Evolutionary conservation across 129 eudicot genomes (phyloP), one percentile per base, ranked within the genome.

Genomic region (sunflower (Helianthus annuus)): DNA sequence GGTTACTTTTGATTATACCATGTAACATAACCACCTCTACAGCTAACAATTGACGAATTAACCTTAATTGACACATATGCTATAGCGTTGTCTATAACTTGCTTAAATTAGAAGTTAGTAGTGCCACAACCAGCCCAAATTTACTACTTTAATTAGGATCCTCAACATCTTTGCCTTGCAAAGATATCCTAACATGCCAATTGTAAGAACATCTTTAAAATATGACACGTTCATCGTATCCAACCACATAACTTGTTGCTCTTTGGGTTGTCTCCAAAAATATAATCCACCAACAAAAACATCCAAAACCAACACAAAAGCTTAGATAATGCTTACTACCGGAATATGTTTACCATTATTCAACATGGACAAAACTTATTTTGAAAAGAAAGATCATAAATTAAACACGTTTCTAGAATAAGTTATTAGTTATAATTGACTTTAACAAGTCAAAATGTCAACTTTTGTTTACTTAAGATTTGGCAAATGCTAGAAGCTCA

Each of bases 211-310:
- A 2, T 27, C 32, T 27, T 27, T 27, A 27, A 27, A 27, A 27
- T 27, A 27, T 27, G 32, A 27, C 32, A 27, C 32, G 32, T 27
- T 27, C 32, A 27, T 27, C 94, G 48, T 76, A 82, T 45, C 90
- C 87, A 54, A 87, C 94, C 76, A 87, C 62, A 77, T 87, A 87
- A 80, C 93, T 87, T 48, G 69, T 70, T 19, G 75, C 80, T 82
- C 75, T 66, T 66, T 6, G 93, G 87, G 60, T 87, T 87, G 48
- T 82, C 77, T 16, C 87, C 90, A 70, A 87, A 58, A 51, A 87
- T 80, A 72, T 85, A 82, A 73, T 81, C 94, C 74, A 79, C 93
- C 78, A 72, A 64, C 59, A 22, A 22, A 54, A 63, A 70, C 0
- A 22, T 13, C 39, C 40, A 32, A 76, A 57, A 19, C 22, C 24